Base-by-base conservation (phyloP, 352 stramenopile genomes). In the Blastocystis sp. region DNA sequence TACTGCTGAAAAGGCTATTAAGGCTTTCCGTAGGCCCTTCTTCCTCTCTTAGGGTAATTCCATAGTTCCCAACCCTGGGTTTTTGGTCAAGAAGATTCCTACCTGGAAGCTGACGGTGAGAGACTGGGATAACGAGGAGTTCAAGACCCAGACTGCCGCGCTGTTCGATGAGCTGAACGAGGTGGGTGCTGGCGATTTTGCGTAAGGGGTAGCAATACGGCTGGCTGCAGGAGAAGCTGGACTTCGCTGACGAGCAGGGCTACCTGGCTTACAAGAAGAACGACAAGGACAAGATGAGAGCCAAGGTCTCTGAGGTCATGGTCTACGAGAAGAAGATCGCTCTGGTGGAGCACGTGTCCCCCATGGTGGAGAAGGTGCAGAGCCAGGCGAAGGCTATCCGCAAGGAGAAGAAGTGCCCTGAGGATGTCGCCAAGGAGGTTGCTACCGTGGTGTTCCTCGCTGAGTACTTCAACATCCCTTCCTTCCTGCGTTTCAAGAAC, bases 1-100 rank as follows among this genome's bases (percentile, higher is more conserved):
- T 34, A 84, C 53, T 84, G 74, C 74, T 60, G 74, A 84, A 43
- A 84, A 84, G 74, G 74, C 74, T 84, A 64, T 84, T 48, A 84
- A 84, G 74, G 74, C 74, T 84, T 84, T 70, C 56, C 74, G 74
- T 84, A 84, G n/a, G 48, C 65, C 69, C 66, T 21, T 10, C 21
- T 48, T 21, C 56, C 56, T 45, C 10, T 41, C 66, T 84, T 52
- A 17, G 7, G 66, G n/a, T 84, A 41, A 84, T 69, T 9, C 17
- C 66, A n/a, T 84, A 84, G 74, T 84, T 70, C 74, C 74, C 23
- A 84, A 84, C 61, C 74, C 74, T 7, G 74, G 74, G 23, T 84
- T 84, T 48, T 43, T 84, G 34, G 52, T 84, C 7, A 84, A 84
- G 74, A 84, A 84, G 53, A 84, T 84, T 69, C 74, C 74, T 21